phyloP scores from a whole-genome alignment of 148 eudicot genomes.

The Arbutus unedo region DNA sequence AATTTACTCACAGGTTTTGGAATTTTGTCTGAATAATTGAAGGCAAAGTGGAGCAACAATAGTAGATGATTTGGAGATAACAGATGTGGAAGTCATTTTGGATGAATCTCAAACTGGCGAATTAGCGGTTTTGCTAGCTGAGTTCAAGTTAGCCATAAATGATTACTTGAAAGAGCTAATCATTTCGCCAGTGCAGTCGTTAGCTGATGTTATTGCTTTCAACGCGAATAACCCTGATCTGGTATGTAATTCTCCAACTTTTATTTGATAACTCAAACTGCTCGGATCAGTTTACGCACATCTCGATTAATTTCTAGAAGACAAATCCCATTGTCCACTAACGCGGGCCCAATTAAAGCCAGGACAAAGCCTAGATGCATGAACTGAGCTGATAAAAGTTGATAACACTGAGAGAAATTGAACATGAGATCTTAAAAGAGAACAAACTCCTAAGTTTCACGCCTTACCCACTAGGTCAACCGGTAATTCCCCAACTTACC shows the following conservation, averaged over 20 bases:
- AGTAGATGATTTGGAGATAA: slow-evolving; percentile 33
- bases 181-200: slow-evolving; percentile 31
- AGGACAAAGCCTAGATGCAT: too few species aligned
- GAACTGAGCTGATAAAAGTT: too few species aligned
- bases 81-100: slow-evolving; percentile 20
- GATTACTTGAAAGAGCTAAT: slow-evolving; percentile 29
- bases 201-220: slow-evolving; percentile 39
- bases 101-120: slow-evolving; percentile 26
- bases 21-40: background rate
- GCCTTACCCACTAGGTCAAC: too few species aligned
- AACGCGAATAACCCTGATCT: slow-evolving; percentile 24
- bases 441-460: too few species aligned
- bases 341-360: too few species aligned
- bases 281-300: too few species aligned
- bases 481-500: too few species aligned
- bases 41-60: slow-evolving; percentile 36
- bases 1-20: background rate
- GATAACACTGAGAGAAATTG: too few species aligned
- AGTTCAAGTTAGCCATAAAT: slow-evolving; percentile 37
- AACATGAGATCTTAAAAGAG: too few species aligned
- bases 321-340: too few species aligned
- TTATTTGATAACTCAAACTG: too few species aligned
- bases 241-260: slow-evolving; percentile 15
- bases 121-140: slow-evolving; percentile 20
- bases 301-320: too few species aligned